These are phyloP conservation scores for Aspergillus hortae DNA, from an alignment of 2,329 filamentous ascomycete species.

Conservation along the genomic window DNA sequence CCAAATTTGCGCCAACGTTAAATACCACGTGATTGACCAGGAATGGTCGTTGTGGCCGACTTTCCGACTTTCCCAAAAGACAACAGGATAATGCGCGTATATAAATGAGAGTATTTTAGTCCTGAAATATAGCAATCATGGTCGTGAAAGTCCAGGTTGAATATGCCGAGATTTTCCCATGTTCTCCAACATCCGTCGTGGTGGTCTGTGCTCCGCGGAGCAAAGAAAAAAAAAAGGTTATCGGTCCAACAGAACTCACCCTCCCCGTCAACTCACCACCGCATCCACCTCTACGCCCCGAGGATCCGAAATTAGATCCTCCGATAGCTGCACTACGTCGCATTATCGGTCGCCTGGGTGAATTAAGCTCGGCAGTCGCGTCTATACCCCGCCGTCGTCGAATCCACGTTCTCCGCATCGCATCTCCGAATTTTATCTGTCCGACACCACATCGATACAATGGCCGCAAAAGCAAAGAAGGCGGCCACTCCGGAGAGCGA, in stretches of 20 bases:
- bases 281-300: not conserved
- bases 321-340: not conserved
- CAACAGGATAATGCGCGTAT: too few species aligned
- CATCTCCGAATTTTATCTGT: slow-evolving; percentile 5
- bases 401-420: slow-evolving; percentile 7
- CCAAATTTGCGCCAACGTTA: too few species aligned
- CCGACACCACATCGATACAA: slow-evolving; percentile 9
- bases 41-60: too few species aligned
- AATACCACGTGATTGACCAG: too few species aligned
- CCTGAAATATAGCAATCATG: slow-evolving; percentile 12
- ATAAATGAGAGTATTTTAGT: too few species aligned
- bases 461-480: slow-evolving; percentile 24
- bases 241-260: slow-evolving; percentile 20
- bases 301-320: not conserved
- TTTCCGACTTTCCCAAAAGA: too few species aligned
- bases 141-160: slow-evolving; percentile 15
- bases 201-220: slow-evolving; percentile 41
- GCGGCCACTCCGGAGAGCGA: slow-evolving; percentile 13
- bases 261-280: slow-evolving; percentile 9
- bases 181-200: too few species aligned
- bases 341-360: not conserved
- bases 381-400: not conserved
- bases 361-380: not conserved
- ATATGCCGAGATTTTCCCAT: too few species aligned
- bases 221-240: slow-evolving; percentile 6